Conservation (phyloP, 2,329 filamentous ascomycete species). For the Paraphoma sp. region DNA sequence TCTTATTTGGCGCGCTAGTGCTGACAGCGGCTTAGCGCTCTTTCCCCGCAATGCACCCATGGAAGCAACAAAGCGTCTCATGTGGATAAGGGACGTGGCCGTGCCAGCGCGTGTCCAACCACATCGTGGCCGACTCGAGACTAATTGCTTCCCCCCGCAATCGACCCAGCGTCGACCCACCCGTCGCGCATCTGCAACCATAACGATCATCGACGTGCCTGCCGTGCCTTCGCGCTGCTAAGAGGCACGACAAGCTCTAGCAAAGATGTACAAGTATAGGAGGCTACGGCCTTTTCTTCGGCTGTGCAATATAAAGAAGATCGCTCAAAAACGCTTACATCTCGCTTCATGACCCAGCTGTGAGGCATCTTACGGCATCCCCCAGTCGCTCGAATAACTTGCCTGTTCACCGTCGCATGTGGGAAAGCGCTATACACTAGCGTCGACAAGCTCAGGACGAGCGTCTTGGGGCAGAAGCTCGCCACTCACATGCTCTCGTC, state of each 20-base stretch:
- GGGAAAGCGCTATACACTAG: slow-evolving; percentile 1
- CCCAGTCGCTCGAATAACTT: not conserved
- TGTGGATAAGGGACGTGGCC: slow-evolving; percentile 24
- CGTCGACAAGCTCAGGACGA: slow-evolving; percentile 23
- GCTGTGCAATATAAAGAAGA: no score
- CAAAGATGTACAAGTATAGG: not conserved
- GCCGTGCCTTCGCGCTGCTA: not conserved
- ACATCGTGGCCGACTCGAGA: slow-evolving; percentile 9
- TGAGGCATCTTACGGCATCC: not conserved
- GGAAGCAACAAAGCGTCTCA: slow-evolving; percentile 31
- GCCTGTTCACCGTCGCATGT: not conserved
- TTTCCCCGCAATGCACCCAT: slow-evolving; percentile 44
- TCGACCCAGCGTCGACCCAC: slow-evolving; percentile 22
- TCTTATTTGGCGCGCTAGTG: slow-evolving; percentile 18
- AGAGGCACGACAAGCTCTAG: not conserved
- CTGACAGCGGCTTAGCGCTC: slow-evolving; percentile 22
- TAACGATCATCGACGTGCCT: slow-evolving; percentile 23
- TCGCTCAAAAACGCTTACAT: no score
- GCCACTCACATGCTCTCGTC: slow-evolving; percentile 14
- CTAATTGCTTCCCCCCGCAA: slow-evolving; percentile 26
- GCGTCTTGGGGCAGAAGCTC: slow-evolving; percentile 18
- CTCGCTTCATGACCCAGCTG: no score
- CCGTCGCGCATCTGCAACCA: slow-evolving; percentile 22
- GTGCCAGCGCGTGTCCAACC: slow-evolving; percentile 16
- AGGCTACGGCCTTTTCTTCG: no score